Evolutionary conservation across 371 early-diverging fungal species (phyloP).

Genomic region (Mucor saturninus): DNA sequence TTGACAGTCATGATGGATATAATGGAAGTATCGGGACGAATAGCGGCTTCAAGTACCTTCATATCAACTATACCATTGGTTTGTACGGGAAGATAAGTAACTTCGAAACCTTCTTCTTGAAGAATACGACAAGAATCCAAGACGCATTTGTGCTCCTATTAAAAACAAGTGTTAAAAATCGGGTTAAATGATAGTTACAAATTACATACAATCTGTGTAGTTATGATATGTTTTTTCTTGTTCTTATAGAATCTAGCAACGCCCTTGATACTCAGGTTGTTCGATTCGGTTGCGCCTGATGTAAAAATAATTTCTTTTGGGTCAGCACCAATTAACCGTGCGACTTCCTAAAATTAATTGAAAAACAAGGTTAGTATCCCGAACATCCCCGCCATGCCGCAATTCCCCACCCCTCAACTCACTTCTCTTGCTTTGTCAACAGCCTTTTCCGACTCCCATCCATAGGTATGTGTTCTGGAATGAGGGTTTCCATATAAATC

Average conservation of each 20-base stretch:
- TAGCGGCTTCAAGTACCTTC: conserved; percentile 81
- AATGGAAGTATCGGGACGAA: conserved; percentile 92
- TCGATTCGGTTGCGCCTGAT: conserved; percentile 99
- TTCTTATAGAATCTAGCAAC: conserved; percentile 95
- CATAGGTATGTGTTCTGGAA: conserved; percentile 97
- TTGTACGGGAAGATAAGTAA: conserved; percentile 97
- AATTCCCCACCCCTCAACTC: conserved; percentile 10
- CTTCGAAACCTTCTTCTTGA: conserved; percentile 97
- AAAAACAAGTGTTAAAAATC: background rate
- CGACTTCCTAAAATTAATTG: conserved; percentile 74
- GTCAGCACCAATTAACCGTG: conserved; percentile 92
- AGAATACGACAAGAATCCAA: conserved; percentile 97
- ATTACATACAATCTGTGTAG: conserved; percentile 84
- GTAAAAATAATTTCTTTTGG: conserved; percentile 99
- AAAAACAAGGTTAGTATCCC: conserved; percentile 1
- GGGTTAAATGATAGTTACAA: too few relatives aligned
- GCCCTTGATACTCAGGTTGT: conserved; percentile 97
- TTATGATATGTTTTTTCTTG: conserved; percentile 98
- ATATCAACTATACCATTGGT: conserved; percentile 85
- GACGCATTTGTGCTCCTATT: conserved; percentile 98
- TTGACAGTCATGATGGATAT: conserved; percentile 99
- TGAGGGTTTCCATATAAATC: conserved; percentile 98
- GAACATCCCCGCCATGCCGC: too few relatives aligned
- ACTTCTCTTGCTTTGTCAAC: conserved; percentile 92
- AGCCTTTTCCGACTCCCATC: conserved; percentile 98